Evolutionary conservation across 306 rosid species (phyloP).

Genomic region (Gynostemma pentaphyllum): DNA sequence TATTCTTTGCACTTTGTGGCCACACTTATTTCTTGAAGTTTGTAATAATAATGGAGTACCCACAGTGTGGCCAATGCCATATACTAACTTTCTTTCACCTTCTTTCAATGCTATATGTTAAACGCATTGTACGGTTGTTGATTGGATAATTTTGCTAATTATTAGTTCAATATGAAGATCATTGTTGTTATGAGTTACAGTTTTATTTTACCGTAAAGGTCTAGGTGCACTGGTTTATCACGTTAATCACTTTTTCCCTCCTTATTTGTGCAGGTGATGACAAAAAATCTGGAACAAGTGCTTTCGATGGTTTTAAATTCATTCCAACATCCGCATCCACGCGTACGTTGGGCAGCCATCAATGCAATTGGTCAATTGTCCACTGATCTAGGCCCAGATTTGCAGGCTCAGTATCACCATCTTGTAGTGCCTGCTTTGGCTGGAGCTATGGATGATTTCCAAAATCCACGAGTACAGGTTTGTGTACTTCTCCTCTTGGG

Average conservation of each 20-base stretch:
- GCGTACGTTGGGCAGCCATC: constrained; percentile 99
- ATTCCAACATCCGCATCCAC: constrained; percentile 89
- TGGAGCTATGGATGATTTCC: constrained; percentile 92
- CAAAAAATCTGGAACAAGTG: constrained; percentile 85
- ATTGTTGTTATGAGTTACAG: not conserved
- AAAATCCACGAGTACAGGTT: constrained; percentile 97
- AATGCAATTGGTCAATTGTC: constrained; percentile 96
- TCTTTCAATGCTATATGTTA: not conserved
- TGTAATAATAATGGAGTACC: not conserved
- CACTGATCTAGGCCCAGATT: constrained; percentile 95
- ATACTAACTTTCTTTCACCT: not conserved
- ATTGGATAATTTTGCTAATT: not conserved
- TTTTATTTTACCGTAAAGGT: not conserved
- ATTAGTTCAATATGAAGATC: not conserved
- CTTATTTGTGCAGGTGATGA: constrained; percentile 68
- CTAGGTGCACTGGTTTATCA: not conserved
- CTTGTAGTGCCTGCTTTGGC: constrained; percentile 87
- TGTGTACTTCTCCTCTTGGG: not conserved
- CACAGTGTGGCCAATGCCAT: not conserved
- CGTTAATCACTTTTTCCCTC: not conserved
- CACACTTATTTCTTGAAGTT: not conserved
- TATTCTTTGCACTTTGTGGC: not conserved
- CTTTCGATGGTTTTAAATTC: constrained; percentile 93
- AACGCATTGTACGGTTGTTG: not conserved
- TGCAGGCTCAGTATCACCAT: constrained; percentile 77